A percentile compares a stretch with the other conserved stretches of the same genome.
Conservation (phyloP, 2,329 filamentous ascomycete species). For the Drechslera avenae region DNA sequence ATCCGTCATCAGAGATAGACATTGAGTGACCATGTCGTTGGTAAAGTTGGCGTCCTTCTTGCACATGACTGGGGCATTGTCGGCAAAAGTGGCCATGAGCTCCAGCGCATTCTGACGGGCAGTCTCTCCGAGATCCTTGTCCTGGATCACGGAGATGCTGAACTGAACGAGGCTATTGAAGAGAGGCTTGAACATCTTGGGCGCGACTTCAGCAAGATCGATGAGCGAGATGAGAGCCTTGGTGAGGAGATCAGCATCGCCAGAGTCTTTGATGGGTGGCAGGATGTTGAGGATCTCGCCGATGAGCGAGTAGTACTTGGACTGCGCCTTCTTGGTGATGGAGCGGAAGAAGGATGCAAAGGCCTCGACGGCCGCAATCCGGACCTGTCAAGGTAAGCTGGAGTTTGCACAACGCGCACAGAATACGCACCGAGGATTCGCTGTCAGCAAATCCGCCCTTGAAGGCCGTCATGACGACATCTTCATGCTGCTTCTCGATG, state of each 20-base stretch:
- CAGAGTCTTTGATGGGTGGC: constrained; percentile 87
- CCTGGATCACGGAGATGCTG: constrained; percentile 89
- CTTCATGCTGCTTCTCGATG: constrained; percentile 94
- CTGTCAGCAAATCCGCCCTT: constrained; percentile 90
- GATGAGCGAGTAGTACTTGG: constrained; percentile 85
- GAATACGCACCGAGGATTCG: constrained; percentile 68
- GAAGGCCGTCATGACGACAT: constrained; percentile 86
- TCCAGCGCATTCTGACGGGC: constrained; percentile 94
- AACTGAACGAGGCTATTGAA: constrained; percentile 94
- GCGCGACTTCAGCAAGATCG: constrained; percentile 89
- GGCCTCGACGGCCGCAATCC: constrained; percentile 92
- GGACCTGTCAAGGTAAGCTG: constrained; percentile 64
- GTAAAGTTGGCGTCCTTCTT: constrained; percentile 92
- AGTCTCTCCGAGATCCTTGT: constrained; percentile 90
- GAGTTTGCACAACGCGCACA: not conserved
- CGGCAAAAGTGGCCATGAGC: constrained; percentile 96
- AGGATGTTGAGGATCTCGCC: constrained; percentile 93
- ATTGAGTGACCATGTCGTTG: constrained; percentile 97
- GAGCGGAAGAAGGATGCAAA: constrained; percentile 96
- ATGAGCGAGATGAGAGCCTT: constrained; percentile 90
- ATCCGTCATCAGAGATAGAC: constrained; percentile 96
- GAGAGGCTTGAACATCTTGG: constrained; percentile 96
- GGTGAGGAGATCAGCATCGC: constrained; percentile 88
- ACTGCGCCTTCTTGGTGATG: constrained; percentile 83
- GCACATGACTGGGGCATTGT: constrained; percentile 92